These are phyloP conservation scores for Zelonia costaricensis DNA, from an alignment of 208 protist genomes.

Conservation along the genomic window DNA sequence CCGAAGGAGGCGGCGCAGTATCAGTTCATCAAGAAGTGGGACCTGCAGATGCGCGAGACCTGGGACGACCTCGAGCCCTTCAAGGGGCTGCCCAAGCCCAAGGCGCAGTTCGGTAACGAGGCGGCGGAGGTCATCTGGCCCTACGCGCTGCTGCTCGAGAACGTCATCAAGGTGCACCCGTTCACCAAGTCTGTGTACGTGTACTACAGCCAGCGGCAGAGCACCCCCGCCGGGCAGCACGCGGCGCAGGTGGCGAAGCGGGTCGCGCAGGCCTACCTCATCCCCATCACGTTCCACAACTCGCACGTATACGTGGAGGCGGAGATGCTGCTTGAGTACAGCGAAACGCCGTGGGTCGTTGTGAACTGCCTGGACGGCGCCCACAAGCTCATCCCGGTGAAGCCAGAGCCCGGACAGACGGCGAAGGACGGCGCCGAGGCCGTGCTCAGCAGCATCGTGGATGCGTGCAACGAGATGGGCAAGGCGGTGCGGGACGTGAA, in stretches of 20 bases:
- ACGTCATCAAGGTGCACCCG: slow-evolving; percentile 85
- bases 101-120: slow-evolving; percentile 89
- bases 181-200: slow-evolving; percentile 94
- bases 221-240: slow-evolving; percentile 40
- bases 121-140: slow-evolving; percentile 89
- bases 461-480: slow-evolving; percentile 59
- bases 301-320: slow-evolving; percentile 91
- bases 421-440: slow-evolving; percentile 39
- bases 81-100: slow-evolving; percentile 88
- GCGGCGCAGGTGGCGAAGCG: slow-evolving; percentile 51
- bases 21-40: slow-evolving; percentile 86
- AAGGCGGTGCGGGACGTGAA: slow-evolving; percentile 59
- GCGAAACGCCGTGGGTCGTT: slow-evolving; percentile 88
- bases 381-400: slow-evolving; percentile 57
- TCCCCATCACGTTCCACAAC: slow-evolving; percentile 93
- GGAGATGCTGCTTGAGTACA: slow-evolving; percentile 92
- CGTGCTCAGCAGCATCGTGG: slow-evolving; percentile 59
- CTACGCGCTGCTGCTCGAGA: slow-evolving; percentile 84
- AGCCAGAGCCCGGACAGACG: slow-evolving; percentile 22
- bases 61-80: slow-evolving; percentile 90
- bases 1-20: slow-evolving; percentile 69
- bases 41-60: slow-evolving; percentile 79
- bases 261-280: slow-evolving; percentile 81
- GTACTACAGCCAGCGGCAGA: slow-evolving; percentile 84
- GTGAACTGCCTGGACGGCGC: slow-evolving; percentile 82